Evolutionary conservation across 495 filamentous ascomycete species (phyloP).

Genomic region (Penicillium desertorum): DNA sequence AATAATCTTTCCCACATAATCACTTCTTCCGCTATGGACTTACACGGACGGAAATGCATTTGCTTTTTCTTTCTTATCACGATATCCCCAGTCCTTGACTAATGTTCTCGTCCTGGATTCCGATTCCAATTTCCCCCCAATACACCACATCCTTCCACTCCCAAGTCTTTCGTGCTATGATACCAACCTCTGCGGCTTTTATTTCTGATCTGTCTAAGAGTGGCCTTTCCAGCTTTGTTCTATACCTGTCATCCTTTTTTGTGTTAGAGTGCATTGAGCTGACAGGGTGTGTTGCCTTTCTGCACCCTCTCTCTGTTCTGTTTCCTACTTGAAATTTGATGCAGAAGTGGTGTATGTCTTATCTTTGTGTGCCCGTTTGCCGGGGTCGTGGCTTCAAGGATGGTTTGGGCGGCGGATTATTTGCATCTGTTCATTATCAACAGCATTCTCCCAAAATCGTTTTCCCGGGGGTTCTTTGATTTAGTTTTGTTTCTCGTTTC

Average conservation of each 20-base stretch:
- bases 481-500: slow-evolving; percentile 16
- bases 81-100: slow-evolving; percentile 43
- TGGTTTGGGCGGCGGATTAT: slow-evolving; percentile 13
- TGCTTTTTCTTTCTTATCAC: slow-evolving; percentile 34
- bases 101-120: slow-evolving; percentile 36
- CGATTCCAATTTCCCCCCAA: slow-evolving; percentile 10
- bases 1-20: slow-evolving; percentile 35
- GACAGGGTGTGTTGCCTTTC: slow-evolving; percentile 10
- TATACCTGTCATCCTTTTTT: slow-evolving; percentile 34
- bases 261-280: slow-evolving; percentile 37
- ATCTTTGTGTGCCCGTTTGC: slow-evolving; percentile 10
- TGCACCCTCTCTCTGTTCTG: not conserved
- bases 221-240: slow-evolving; percentile 37
- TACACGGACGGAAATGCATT: slow-evolving; percentile 24
- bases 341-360: slow-evolving; percentile 7
- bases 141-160: slow-evolving; percentile 18
- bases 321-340: slow-evolving; percentile 2
- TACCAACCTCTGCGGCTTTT: slow-evolving; percentile 44
- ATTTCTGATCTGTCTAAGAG: slow-evolving; percentile 37
- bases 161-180: slow-evolving; percentile 44
- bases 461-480: slow-evolving; percentile 17
- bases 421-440: slow-evolving; percentile 6
- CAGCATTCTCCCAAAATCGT: slow-evolving; percentile 22
- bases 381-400: slow-evolving; percentile 6
- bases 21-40: slow-evolving; percentile 21